phyloP scores from a whole-genome alignment of 768 basidiomycete genomes.

The Mycena olivaceomarginata region DNA sequence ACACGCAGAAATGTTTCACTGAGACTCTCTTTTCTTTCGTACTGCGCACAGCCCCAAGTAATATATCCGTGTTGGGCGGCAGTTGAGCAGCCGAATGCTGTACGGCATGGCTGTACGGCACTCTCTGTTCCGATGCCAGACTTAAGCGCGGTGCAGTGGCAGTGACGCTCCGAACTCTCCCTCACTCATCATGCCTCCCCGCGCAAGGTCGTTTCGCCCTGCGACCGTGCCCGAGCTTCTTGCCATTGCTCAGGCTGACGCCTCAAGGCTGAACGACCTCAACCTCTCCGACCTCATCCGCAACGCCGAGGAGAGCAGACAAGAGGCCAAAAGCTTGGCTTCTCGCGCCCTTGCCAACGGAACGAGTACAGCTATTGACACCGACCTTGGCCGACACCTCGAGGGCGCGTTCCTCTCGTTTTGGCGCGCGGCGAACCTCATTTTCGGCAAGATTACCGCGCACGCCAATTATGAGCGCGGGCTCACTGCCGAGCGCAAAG shows the following conservation, averaged over 20 bases:
- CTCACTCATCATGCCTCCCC: background rate
- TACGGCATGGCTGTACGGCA: too few relatives aligned
- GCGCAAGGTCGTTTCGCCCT: background rate
- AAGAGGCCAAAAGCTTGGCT: background rate
- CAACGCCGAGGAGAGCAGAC: background rate
- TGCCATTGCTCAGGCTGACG: background rate
- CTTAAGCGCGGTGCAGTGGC: too few relatives aligned
- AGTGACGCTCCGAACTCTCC: background rate
- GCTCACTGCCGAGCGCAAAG: background rate
- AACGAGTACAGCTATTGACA: background rate
- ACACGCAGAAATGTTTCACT: too few relatives aligned
- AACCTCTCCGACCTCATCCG: background rate
- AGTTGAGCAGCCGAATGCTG: too few relatives aligned
- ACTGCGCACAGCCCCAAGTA: too few relatives aligned
- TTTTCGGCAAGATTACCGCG: background rate
- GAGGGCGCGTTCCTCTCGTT: background rate
- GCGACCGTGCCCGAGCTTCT: constrained; percentile 4
- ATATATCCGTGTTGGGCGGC: too few relatives aligned
- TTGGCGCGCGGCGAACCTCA: background rate
- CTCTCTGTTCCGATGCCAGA: too few relatives aligned
- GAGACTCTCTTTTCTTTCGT: too few relatives aligned
- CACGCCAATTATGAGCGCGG: background rate
- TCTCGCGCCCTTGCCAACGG: background rate
- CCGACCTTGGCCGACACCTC: background rate
- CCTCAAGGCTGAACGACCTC: background rate